A percentile compares a stretch with the other conserved stretches of the same genome.
Evolutionary conservation across 805 yeast species (phyloP).

Genomic region (Metschnikowia bowlesiae): DNA sequence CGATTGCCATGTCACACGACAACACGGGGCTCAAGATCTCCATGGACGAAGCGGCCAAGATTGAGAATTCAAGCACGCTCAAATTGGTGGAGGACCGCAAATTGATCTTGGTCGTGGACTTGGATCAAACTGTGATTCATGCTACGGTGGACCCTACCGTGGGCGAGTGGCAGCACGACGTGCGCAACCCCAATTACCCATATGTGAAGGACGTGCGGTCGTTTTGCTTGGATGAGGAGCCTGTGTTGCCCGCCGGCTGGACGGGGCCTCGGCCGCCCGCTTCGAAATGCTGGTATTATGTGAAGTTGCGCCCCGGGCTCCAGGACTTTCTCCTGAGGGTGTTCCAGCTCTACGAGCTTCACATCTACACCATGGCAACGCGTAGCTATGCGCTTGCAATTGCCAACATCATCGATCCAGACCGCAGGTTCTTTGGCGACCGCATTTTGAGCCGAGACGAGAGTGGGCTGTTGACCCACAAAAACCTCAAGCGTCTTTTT

Average conservation of each 20-base stretch:
- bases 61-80: conserved; percentile 64
- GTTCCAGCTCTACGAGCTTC: conserved; percentile 73
- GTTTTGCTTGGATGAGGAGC: conserved; percentile 76
- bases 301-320: conserved; percentile 87
- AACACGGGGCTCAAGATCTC: conserved; percentile 80
- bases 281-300: conserved; percentile 80
- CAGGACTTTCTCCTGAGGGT: conserved; percentile 64
- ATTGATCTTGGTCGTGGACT: conserved; percentile 87
- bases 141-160: conserved; percentile 98
- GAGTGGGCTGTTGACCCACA: conserved; percentile 87
- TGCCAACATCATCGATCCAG: conserved; percentile 88
- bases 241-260: conserved; percentile 53
- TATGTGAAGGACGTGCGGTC: conserved; percentile 77
- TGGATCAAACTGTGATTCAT: conserved; percentile 96
- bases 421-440: conserved; percentile 81
- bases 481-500: conserved; percentile 79
- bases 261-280: conserved; percentile 58
- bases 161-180: conserved; percentile 91
- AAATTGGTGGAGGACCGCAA: conserved; percentile 59
- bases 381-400: conserved; percentile 86
- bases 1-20: conserved; percentile 86
- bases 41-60: conserved; percentile 76
- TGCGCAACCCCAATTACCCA: conserved; percentile 76
- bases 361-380: conserved; percentile 97
- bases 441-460: conserved; percentile 90